These are phyloP conservation scores for Candida boidinii DNA, from an alignment of 805 yeast genomes.

Conservation along the genomic window DNA sequence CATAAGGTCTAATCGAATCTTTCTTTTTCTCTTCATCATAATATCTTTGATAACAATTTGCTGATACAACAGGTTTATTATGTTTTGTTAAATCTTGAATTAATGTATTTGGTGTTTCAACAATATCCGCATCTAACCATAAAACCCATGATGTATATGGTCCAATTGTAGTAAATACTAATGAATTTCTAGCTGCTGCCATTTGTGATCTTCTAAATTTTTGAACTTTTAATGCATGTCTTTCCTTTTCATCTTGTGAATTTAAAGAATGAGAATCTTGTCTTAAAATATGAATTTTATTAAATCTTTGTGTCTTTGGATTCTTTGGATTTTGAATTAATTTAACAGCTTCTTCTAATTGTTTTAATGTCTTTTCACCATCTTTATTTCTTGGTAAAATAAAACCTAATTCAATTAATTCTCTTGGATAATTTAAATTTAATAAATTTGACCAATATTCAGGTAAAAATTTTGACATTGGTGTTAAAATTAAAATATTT, in stretches of 20 bases:
- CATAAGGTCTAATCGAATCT: slow-evolving; percentile 73
- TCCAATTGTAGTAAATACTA: slow-evolving; percentile 79
- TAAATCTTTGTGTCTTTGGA: slow-evolving; percentile 52
- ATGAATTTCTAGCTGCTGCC: slow-evolving; percentile 92
- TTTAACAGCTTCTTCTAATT: slow-evolving; percentile 70
- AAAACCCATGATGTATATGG: slow-evolving; percentile 92
- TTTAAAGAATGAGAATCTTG: slow-evolving; percentile 79
- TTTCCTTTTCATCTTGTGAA: slow-evolving; percentile 73
- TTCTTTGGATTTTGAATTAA: slow-evolving; percentile 52
- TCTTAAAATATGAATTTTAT: slow-evolving; percentile 79
- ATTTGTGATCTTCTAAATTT: slow-evolving; percentile 82
- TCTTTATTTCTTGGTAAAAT: slow-evolving; percentile 76
- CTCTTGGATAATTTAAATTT: slow-evolving; percentile 73
- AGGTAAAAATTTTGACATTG: slow-evolving; percentile 78
- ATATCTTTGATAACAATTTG: slow-evolving; percentile 88
- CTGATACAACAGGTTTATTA: slow-evolving; percentile 81
- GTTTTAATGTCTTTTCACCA: slow-evolving; percentile 72
- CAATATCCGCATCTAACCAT: slow-evolving; percentile 93
- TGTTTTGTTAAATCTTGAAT: slow-evolving; percentile 83
- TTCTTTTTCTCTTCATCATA: slow-evolving; percentile 47
- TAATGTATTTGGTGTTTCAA: slow-evolving; percentile 77
- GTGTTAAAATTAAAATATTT: slow-evolving; percentile 79
- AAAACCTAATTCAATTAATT: slow-evolving; percentile 80
- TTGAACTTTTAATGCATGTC: slow-evolving; percentile 84
- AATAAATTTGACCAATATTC: slow-evolving; percentile 84